Evolutionary conservation across 2,329 filamentous ascomycete species (phyloP).

Genomic region (Mollisia scopiformis): DNA sequence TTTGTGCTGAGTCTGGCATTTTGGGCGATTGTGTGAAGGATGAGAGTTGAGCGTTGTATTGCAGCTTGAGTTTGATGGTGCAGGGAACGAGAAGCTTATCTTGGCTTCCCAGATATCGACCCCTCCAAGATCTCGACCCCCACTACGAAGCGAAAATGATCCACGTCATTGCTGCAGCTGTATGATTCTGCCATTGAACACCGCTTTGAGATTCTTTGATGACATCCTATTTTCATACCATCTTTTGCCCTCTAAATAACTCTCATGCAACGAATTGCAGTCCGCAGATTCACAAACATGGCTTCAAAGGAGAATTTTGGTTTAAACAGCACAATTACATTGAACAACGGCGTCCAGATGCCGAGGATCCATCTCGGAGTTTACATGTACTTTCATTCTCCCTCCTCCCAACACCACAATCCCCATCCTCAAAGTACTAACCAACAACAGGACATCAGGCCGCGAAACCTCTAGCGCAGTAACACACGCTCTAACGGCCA

Average conservation of each 20-base stretch:
- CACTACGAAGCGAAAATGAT: too few relatives aligned
- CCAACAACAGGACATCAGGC: constrained; percentile 58
- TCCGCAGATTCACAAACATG: constrained; percentile 7
- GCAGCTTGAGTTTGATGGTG: neutral
- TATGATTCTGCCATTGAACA: neutral
- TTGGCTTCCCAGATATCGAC: too few relatives aligned
- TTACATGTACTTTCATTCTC: constrained; percentile 44
- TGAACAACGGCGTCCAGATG: constrained; percentile 67
- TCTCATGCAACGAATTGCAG: neutral
- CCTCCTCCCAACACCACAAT: too few relatives aligned
- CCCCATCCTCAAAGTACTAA: too few relatives aligned
- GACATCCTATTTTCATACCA: neutral
- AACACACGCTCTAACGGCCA: constrained; percentile 40
- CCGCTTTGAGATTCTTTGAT: neutral
- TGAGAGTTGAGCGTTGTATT: neutral
- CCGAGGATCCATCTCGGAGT: constrained; percentile 75
- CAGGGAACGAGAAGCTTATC: too few relatives aligned
- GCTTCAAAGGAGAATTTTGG: constrained; percentile 8
- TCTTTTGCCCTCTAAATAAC: neutral
- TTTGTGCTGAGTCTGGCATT: constrained; percentile 34
- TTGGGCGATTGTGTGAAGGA: neutral
- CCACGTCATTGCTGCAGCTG: constrained; percentile 6
- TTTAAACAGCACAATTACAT: constrained; percentile 43
- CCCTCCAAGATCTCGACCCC: too few relatives aligned
- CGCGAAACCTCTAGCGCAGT: constrained; percentile 62